phyloP scores from a whole-genome alignment of 768 basidiomycete genomes.

The Boletus huronensis region DNA sequence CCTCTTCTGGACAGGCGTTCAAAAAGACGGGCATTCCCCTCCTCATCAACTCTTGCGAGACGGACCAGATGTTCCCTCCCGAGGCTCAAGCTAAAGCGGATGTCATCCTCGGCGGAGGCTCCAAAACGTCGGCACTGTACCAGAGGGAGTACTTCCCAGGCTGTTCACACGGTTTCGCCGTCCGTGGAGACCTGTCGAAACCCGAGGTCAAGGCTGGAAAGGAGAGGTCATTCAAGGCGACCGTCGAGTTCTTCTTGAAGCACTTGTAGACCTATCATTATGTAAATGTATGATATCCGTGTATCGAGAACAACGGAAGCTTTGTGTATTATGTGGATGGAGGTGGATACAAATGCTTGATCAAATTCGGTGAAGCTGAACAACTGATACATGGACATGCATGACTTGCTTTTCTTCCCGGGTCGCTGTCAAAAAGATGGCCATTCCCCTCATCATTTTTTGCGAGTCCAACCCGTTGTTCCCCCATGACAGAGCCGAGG shows the following conservation, averaged over 20 bases:
- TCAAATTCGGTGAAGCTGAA: background rate
- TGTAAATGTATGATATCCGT: background rate
- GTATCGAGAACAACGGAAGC: background rate
- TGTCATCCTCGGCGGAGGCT: constrained; percentile 44
- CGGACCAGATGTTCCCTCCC: constrained; percentile 48
- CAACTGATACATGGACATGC: background rate
- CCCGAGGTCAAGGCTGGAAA: constrained; percentile 57
- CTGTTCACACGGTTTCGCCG: constrained; percentile 54
- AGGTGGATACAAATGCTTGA: background rate
- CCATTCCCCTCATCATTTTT: too few species aligned
- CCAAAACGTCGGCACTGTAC: constrained; percentile 42
- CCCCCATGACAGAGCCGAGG: too few species aligned
- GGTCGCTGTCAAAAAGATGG: too few species aligned
- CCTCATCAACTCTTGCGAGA: constrained; percentile 64
- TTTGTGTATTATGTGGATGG: too few species aligned
- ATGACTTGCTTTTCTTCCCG: background rate
- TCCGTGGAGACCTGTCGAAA: constrained; percentile 45
- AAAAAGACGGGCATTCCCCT: constrained; percentile 48
- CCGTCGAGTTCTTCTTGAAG: constrained; percentile 52
- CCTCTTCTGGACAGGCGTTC: constrained; percentile 49
- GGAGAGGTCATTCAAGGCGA: constrained; percentile 50
- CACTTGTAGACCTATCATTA: constrained; percentile 15
- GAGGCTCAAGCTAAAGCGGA: constrained; percentile 46
- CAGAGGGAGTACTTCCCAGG: constrained; percentile 30
- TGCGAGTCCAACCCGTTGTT: too few species aligned